Conservation (phyloP, 768 basidiomycete genomes). For the Hygrocybe punicea region DNA sequence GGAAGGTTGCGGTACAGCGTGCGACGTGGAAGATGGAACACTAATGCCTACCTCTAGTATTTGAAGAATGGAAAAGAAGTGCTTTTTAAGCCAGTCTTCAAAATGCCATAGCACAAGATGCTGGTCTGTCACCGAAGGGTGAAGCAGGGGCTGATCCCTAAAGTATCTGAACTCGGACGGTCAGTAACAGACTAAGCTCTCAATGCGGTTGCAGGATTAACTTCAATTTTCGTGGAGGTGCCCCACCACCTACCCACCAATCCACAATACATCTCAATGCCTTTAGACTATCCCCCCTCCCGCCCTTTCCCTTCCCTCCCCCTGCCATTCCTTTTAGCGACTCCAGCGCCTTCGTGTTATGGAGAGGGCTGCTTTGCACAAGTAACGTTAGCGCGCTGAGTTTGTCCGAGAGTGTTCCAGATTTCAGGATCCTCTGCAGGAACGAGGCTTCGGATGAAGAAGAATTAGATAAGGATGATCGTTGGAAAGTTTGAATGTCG, state of each 20-base stretch:
- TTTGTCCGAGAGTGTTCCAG: slow-evolving; percentile 88
- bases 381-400: slow-evolving; percentile 87
- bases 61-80: slow-evolving; percentile 88
- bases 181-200: neutral
- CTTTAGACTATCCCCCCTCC: slow-evolving; percentile 89
- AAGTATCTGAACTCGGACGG: slow-evolving; percentile 60
- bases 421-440: slow-evolving; percentile 77
- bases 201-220: slow-evolving; percentile 35
- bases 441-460: slow-evolving; percentile 59
- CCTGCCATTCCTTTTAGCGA: slow-evolving; percentile 73
- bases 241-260: slow-evolving; percentile 98
- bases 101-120: slow-evolving; percentile 84
- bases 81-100: slow-evolving; percentile 98
- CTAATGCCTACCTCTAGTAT: slow-evolving; percentile 66
- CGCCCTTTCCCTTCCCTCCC: slow-evolving; percentile 75
- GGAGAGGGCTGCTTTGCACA: slow-evolving; percentile 83
- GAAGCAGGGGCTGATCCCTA: slow-evolving; percentile 76
- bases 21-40: neutral
- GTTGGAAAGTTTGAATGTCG: slow-evolving; percentile 45
- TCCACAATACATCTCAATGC: slow-evolving; percentile 89
- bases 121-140: slow-evolving; percentile 61
- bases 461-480: slow-evolving; percentile 34
- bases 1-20: neutral
- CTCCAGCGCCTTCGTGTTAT: slow-evolving; percentile 79
- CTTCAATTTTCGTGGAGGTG: slow-evolving; percentile 82